These are phyloP conservation scores for Aspergillus nidulans DNA, from an alignment of 495 filamentous ascomycete species.

Conservation along the genomic window DNA sequence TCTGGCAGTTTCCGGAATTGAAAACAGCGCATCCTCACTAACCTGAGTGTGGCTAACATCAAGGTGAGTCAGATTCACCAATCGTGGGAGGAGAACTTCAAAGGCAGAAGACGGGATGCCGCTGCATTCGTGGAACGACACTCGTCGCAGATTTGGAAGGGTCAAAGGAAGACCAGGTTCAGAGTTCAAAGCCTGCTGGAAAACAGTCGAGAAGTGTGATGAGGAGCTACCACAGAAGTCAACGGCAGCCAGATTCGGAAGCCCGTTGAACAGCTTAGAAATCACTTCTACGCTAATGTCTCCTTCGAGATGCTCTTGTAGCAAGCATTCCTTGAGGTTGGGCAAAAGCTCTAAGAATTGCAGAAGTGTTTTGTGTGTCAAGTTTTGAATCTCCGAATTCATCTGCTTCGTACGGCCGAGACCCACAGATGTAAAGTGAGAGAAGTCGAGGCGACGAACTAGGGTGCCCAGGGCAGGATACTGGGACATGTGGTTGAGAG, in stretches of 20 bases:
- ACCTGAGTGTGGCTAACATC: constrained; percentile 78
- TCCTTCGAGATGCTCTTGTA: constrained; percentile 79
- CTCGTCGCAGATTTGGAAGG: constrained; percentile 57
- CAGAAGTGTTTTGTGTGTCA: constrained; percentile 72
- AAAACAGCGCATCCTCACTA: constrained; percentile 64
- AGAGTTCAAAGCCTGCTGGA: constrained; percentile 43
- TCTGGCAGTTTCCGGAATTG: constrained; percentile 65
- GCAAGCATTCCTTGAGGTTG: constrained; percentile 73
- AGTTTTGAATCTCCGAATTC: constrained; percentile 73
- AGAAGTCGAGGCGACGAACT: constrained; percentile 79
- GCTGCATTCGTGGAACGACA: constrained; percentile 80
- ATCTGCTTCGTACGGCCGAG: constrained; percentile 76
- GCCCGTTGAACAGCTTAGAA: constrained; percentile 61
- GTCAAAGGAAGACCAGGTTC: constrained; percentile 39
- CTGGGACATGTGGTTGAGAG: constrained; percentile 62
- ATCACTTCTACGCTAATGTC: constrained; percentile 68
- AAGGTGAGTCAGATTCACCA: constrained; percentile 69
- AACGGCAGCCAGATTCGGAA: constrained; percentile 64
- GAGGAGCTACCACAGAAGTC: constrained; percentile 80
- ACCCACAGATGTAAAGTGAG: constrained; percentile 81
- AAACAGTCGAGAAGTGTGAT: constrained; percentile 61
- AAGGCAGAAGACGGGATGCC: constrained; percentile 65
- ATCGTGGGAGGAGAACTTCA: constrained; percentile 64
- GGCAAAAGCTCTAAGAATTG: constrained; percentile 72
- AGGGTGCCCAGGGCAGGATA: constrained; percentile 72